phyloP scores from a whole-genome alignment of 1,284 basidiomycete species.

The Cryptococcus maquisensis region DNA sequence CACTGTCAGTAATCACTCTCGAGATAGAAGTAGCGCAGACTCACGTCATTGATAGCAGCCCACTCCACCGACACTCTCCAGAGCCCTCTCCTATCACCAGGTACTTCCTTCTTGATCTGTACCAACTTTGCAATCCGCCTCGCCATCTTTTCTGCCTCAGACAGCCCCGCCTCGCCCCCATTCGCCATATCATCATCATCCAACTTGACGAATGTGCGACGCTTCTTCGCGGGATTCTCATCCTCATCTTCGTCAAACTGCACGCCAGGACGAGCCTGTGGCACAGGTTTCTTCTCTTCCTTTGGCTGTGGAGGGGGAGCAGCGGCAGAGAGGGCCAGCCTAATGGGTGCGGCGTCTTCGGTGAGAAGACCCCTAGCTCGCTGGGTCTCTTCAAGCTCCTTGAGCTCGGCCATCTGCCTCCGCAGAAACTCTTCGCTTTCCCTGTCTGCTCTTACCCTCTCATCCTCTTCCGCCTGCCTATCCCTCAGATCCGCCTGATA shows the following conservation, averaged over 20 bases:
- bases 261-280: constrained; percentile 30
- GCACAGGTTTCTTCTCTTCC: constrained; percentile 50
- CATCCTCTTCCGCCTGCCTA: constrained; percentile 71
- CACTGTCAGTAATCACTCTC: neutral
- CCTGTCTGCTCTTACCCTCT: constrained; percentile 71
- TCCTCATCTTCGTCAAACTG: constrained; percentile 81
- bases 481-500: constrained; percentile 77
- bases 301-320: constrained; percentile 53
- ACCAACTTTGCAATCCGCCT: constrained; percentile 72
- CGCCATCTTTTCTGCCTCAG: constrained; percentile 53
- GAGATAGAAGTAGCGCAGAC: constrained; percentile 31
- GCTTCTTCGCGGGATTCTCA: constrained; percentile 63
- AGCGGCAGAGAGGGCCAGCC: constrained; percentile 61
- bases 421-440: constrained; percentile 85
- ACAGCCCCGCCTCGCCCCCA: constrained; percentile 14
- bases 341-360: constrained; percentile 82
- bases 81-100: constrained; percentile 65
- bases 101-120: constrained; percentile 65
- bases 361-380: constrained; percentile 80
- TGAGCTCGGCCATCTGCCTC: constrained; percentile 85
- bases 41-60: constrained; percentile 76
- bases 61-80: constrained; percentile 78
- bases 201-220: constrained; percentile 73
- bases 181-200: constrained; percentile 51
- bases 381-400: constrained; percentile 70